Percentiles rank a stretch among this genome's conserved stretches.
Conservation (phyloP, 371 early-diverging fungal genomes). For the Mortierella sp. region DNA sequence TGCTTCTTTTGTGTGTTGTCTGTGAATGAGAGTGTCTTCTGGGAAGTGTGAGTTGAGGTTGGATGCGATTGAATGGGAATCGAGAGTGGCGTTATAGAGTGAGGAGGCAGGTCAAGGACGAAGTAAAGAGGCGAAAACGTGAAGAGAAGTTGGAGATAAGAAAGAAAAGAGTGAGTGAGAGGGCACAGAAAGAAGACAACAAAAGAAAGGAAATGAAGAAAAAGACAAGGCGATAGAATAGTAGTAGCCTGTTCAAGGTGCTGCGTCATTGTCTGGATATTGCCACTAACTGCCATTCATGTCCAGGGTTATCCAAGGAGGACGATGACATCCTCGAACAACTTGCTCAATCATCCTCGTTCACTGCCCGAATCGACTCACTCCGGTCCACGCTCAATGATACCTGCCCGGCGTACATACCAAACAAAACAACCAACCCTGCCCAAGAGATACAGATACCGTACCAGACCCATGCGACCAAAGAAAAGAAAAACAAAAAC, state of each 20-base stretch:
- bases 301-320: too few relatives aligned
- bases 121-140: not conserved
- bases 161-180: not conserved
- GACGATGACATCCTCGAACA: too few relatives aligned
- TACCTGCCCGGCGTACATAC: too few relatives aligned
- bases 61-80: slow-evolving; percentile 4
- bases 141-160: not conserved
- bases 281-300: too few relatives aligned
- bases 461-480: not conserved
- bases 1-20: not conserved
- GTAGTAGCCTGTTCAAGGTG: not conserved
- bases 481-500: not conserved
- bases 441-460: not conserved
- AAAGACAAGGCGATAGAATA: not conserved
- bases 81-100: not conserved
- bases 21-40: not conserved
- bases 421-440: too few relatives aligned
- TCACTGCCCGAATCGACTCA: not conserved
- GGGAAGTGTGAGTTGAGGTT: not conserved
- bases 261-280: not conserved
- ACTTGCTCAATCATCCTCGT: not conserved
- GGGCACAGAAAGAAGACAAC: not conserved
- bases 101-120: not conserved
- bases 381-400: not conserved
- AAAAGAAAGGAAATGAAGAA: not conserved